These are phyloP conservation scores for Cerioporus squamosus DNA, from an alignment of 1,284 basidiomycete species.

Conservation along the genomic window DNA sequence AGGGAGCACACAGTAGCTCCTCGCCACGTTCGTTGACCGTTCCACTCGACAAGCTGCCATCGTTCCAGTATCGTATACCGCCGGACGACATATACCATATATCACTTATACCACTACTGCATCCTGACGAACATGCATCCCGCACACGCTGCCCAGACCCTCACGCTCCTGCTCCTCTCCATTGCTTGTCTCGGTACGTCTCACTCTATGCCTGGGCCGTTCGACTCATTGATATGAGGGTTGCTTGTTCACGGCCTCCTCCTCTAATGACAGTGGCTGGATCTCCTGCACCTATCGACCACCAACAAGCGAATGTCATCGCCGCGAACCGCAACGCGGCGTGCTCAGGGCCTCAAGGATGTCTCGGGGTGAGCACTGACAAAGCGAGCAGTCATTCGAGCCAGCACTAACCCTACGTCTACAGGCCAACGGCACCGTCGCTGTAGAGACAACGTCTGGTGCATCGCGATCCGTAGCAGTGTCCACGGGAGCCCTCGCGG, in stretches of 20 bases:
- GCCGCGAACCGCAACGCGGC: slow-evolving; percentile 16
- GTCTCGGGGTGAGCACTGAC: slow-evolving; percentile 9
- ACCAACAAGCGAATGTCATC: slow-evolving; percentile 19
- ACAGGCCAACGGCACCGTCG: slow-evolving; percentile 9
- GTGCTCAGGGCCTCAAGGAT: slow-evolving; percentile 20
- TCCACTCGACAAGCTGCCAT: background rate
- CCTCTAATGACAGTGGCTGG: slow-evolving; percentile 15
- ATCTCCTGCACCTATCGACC: slow-evolving; percentile 21
- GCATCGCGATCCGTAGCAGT: background rate
- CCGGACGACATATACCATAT: slow-evolving; percentile 11
- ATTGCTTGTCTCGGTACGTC: slow-evolving; percentile 16
- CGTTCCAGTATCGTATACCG: background rate
- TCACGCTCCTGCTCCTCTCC: slow-evolving; percentile 20
- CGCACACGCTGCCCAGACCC: slow-evolving; percentile 15
- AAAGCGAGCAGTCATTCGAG: background rate
- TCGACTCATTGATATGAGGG: too few relatives aligned
- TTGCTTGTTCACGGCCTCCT: too few relatives aligned
- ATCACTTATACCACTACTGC: slow-evolving; percentile 9
- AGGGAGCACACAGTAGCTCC: background rate
- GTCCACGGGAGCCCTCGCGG: background rate
- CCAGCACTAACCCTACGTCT: background rate
- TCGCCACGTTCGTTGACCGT: slow-evolving; percentile 21
- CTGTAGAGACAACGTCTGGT: slow-evolving; percentile 9
- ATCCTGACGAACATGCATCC: slow-evolving; percentile 6
- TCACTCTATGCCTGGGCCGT: too few relatives aligned